phyloP scores from a whole-genome alignment of 1,139 yeast species.

The Suhomyces guaymorum region DNA sequence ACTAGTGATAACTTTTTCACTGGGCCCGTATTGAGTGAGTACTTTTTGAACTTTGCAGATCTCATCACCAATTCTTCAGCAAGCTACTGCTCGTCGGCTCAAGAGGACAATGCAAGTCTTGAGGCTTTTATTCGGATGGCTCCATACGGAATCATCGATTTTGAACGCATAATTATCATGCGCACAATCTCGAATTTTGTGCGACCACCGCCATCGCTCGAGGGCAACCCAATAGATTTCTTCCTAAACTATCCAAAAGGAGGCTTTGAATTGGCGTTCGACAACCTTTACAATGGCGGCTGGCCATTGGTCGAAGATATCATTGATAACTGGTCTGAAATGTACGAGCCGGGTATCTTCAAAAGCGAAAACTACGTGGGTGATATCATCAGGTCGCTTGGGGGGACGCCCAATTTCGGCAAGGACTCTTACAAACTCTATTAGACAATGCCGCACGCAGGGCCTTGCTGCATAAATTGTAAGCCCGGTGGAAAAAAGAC shows the following conservation, averaged over 20 bases:
- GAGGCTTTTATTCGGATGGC: constrained; percentile 58
- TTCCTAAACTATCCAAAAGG: constrained; percentile 53
- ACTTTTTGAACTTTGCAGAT: constrained; percentile 47
- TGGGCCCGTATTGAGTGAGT: constrained; percentile 50
- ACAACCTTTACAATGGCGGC: constrained; percentile 54
- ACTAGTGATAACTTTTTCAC: constrained; percentile 62
- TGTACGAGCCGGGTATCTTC: constrained; percentile 35
- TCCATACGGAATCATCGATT: constrained; percentile 55
- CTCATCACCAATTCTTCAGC: constrained; percentile 59
- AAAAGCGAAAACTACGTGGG: constrained; percentile 50
- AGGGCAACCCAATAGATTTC: constrained; percentile 45
- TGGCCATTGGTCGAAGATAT: constrained; percentile 54
- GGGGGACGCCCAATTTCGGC: constrained; percentile 14
- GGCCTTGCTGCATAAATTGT: too few relatives aligned
- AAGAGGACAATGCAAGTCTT: constrained; percentile 64
- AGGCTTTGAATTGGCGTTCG: constrained; percentile 49
- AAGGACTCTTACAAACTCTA: constrained; percentile 2
- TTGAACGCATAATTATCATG: constrained; percentile 54
- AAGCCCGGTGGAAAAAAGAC: too few relatives aligned
- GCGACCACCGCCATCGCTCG: constrained; percentile 49
- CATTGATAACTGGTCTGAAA: constrained; percentile 47
- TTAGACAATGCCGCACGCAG: neutral
- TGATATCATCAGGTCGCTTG: constrained; percentile 55
- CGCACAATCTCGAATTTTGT: constrained; percentile 63
- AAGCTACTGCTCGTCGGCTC: constrained; percentile 59